Evolutionary conservation across 495 filamentous ascomycete species (phyloP).

Genomic region (Acidiella bohemica): DNA sequence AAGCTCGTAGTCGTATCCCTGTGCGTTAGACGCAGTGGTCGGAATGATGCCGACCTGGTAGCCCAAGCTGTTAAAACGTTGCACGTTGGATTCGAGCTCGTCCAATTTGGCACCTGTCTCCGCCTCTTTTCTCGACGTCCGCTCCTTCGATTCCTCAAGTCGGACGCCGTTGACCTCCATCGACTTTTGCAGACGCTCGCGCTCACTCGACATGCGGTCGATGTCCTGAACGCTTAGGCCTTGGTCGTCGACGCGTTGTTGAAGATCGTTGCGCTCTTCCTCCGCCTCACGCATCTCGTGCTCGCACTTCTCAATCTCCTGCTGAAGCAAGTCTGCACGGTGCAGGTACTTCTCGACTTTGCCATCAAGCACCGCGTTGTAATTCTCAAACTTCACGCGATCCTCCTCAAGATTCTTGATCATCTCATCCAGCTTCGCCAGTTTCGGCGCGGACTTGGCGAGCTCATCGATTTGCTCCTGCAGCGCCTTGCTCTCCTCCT

Average conservation of each 20-base stretch:
- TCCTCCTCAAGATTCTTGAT: slow-evolving; percentile 84
- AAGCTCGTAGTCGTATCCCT: slow-evolving; percentile 72
- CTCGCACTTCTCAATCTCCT: slow-evolving; percentile 66
- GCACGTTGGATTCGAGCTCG: slow-evolving; percentile 71
- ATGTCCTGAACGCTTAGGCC: slow-evolving; percentile 94
- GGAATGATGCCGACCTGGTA: slow-evolving; percentile 90
- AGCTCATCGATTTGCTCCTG: slow-evolving; percentile 76
- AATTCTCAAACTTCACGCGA: slow-evolving; percentile 80
- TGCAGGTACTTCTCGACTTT: slow-evolving; percentile 73
- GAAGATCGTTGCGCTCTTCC: slow-evolving; percentile 61
- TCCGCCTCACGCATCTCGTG: slow-evolving; percentile 66
- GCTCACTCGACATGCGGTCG: slow-evolving; percentile 92
- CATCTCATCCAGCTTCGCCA: slow-evolving; percentile 66
- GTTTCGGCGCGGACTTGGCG: slow-evolving; percentile 67
- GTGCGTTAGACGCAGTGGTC: slow-evolving; percentile 66
- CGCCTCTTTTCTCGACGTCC: slow-evolving; percentile 66
- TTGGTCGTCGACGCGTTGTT: slow-evolving; percentile 74
- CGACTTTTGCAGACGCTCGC: slow-evolving; percentile 75
- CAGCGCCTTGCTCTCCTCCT: slow-evolving; percentile 66
- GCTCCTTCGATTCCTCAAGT: slow-evolving; percentile 69
- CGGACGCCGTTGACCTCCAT: slow-evolving; percentile 59
- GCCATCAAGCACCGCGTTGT: slow-evolving; percentile 64
- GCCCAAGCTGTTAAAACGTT: slow-evolving; percentile 81
- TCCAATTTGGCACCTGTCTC: slow-evolving; percentile 75
- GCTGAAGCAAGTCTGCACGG: slow-evolving; percentile 59